phyloP scores from a whole-genome alignment of 106 monocot genomes.

The Phalaenopsis aphrodite region DNA sequence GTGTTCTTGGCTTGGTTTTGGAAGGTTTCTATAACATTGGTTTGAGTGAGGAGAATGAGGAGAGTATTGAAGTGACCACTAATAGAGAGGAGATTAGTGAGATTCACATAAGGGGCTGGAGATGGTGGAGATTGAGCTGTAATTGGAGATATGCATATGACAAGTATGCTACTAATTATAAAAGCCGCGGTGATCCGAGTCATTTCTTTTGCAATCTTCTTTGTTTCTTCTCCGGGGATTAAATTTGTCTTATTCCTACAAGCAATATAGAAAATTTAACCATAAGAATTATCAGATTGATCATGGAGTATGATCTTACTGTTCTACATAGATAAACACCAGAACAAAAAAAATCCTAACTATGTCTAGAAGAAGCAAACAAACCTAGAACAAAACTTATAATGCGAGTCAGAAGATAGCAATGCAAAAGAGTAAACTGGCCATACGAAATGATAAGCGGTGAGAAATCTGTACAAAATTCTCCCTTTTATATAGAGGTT shows the following conservation, averaged over 20 bases:
- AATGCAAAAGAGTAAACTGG: background rate
- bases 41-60: slow-evolving; percentile 58
- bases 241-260: background rate
- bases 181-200: slow-evolving; percentile 5
- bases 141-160: slow-evolving; percentile 14
- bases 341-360: background rate
- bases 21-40: slow-evolving; percentile 65
- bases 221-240: background rate
- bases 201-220: slow-evolving; percentile 18
- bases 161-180: slow-evolving; percentile 23
- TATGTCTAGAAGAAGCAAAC: background rate
- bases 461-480: no score
- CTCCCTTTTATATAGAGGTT: no score
- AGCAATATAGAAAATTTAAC: background rate
- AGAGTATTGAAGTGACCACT: slow-evolving; percentile 82
- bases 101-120: slow-evolving; percentile 29
- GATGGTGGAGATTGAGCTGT: slow-evolving; percentile 25
- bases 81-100: slow-evolving; percentile 52
- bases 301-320: no score
- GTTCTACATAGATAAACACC: no score
- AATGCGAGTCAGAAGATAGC: background rate
- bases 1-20: slow-evolving; percentile 86
- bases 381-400: background rate
- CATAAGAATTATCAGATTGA: no score
- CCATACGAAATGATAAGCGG: no score